phyloP scores from a whole-genome alignment of 352 stramenopile genomes.

The Bremia lactucae region DNA sequence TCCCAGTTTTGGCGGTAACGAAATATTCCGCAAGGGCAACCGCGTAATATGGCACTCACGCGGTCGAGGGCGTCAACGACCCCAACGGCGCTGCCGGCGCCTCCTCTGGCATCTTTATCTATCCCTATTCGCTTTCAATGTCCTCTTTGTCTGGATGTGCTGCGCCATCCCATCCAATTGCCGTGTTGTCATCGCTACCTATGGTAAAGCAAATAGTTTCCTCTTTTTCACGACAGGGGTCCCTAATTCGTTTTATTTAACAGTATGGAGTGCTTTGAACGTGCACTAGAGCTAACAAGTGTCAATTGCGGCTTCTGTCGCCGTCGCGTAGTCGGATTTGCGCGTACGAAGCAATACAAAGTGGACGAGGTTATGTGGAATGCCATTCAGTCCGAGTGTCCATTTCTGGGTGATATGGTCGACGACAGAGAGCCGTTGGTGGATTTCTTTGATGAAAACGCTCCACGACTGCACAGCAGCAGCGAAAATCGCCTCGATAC shows the following conservation, averaged over 20 bases:
- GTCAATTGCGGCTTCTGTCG: constrained; percentile 75
- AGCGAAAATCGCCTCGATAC: constrained; percentile 15
- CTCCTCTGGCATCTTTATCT: constrained; percentile 13
- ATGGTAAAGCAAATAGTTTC: constrained; percentile 25
- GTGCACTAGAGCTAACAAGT: constrained; percentile 58
- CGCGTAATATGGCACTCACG: constrained; percentile 18
- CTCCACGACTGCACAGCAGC: constrained; percentile 18
- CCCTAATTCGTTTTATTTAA: constrained; percentile 1
- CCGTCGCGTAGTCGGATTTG: constrained; percentile 63
- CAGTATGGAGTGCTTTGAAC: constrained; percentile 63
- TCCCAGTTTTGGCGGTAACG: constrained; percentile 4
- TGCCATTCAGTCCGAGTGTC: constrained; percentile 37
- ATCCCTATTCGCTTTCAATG: constrained; percentile 64
- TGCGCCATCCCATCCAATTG: constrained; percentile 51
- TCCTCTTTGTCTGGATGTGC: constrained; percentile 66
- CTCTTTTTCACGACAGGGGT: not conserved
- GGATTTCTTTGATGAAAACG: constrained; percentile 46
- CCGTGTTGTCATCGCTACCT: constrained; percentile 64
- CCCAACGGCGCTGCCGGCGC: not conserved
- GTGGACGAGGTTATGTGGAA: constrained; percentile 53
- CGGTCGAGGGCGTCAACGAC: constrained; percentile 13
- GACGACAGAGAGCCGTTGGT: constrained; percentile 21
- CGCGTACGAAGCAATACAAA: constrained; percentile 63
- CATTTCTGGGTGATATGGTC: constrained; percentile 26
- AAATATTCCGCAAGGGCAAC: constrained; percentile 7